Evolutionary conservation across 1,139 yeast genomes (phyloP).

Genomic region (Debaryomyces udenii): DNA sequence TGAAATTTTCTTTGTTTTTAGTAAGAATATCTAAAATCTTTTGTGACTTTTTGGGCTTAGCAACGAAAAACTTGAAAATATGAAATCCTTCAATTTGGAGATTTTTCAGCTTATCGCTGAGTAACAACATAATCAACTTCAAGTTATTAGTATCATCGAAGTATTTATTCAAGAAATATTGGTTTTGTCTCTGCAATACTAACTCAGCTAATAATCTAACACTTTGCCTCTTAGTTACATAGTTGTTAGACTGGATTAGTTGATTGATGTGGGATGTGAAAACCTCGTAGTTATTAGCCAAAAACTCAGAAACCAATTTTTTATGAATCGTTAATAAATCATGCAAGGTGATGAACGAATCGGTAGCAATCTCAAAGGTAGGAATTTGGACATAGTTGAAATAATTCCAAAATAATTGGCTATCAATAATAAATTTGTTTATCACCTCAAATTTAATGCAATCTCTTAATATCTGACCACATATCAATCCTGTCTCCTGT

Average conservation of each 20-base stretch:
- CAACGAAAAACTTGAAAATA: conserved; percentile 89
- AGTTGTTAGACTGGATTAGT: conserved; percentile 74
- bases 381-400: conserved; percentile 77
- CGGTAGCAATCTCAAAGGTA: conserved; percentile 88
- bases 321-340: conserved; percentile 74
- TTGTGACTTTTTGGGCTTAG: conserved; percentile 88
- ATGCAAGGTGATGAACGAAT: conserved; percentile 76
- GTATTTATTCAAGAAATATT: conserved; percentile 70
- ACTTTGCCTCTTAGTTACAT: conserved; percentile 91
- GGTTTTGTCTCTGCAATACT: conserved; percentile 75
- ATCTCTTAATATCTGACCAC: conserved; percentile 83
- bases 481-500: conserved; percentile 70
- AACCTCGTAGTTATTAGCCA: conserved; percentile 52
- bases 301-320: conserved; percentile 68
- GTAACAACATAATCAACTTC: conserved; percentile 80
- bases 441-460: conserved; percentile 80
- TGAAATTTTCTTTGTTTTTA: conserved; percentile 77
- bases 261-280: conserved; percentile 68
- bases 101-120: conserved; percentile 88
- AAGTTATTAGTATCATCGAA: conserved; percentile 81
- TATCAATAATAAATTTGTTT: conserved; percentile 56
- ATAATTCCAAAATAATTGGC: conserved; percentile 74
- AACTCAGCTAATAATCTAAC: conserved; percentile 75
- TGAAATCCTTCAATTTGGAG: conserved; percentile 90
- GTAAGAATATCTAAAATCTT: conserved; percentile 77